Conservation (phyloP, 2,329 filamentous ascomycete species). For the Penicillium capsulatum region DNA sequence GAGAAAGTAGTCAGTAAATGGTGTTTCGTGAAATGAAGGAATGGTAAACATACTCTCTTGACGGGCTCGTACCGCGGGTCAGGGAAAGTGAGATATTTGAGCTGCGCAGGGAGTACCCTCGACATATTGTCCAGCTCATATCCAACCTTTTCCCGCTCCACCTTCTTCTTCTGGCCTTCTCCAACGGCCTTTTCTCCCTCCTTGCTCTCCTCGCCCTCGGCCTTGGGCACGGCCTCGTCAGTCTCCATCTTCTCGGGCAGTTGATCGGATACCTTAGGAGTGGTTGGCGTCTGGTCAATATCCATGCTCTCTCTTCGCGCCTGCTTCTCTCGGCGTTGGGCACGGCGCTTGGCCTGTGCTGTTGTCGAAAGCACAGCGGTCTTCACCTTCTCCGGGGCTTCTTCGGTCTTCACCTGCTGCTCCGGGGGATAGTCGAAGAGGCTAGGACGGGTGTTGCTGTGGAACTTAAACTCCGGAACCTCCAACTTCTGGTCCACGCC, state of each 20-base stretch:
- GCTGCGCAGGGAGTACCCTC: constrained; percentile 81
- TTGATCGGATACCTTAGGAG: constrained; percentile 60
- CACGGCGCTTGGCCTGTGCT: constrained; percentile 90
- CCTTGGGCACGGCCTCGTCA: constrained; percentile 52
- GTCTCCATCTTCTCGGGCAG: constrained; percentile 82
- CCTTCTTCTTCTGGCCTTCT: constrained; percentile 75
- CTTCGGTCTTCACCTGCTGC: constrained; percentile 89
- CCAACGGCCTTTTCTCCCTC: constrained; percentile 57
- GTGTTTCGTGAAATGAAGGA: background rate
- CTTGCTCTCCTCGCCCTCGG: constrained; percentile 55
- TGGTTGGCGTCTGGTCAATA: constrained; percentile 72
- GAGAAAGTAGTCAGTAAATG: constrained; percentile 24
- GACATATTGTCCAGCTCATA: constrained; percentile 98
- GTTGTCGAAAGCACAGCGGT: constrained; percentile 95
- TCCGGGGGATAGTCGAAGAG: constrained; percentile 98
- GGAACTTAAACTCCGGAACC: constrained; percentile 89
- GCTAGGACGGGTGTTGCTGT: constrained; percentile 89
- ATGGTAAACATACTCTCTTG: constrained; percentile 63
- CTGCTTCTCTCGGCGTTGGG: constrained; percentile 88
- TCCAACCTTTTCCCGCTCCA: constrained; percentile 92
- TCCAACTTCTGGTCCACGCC: constrained; percentile 91
- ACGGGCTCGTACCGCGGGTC: constrained; percentile 89
- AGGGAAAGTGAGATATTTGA: constrained; percentile 93
- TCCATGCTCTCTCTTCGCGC: constrained; percentile 93
- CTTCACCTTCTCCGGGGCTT: constrained; percentile 88